These are phyloP conservation scores for Austroboletus rostrupii DNA, from an alignment of 1,284 basidiomycete species.

Conservation along the genomic window DNA sequence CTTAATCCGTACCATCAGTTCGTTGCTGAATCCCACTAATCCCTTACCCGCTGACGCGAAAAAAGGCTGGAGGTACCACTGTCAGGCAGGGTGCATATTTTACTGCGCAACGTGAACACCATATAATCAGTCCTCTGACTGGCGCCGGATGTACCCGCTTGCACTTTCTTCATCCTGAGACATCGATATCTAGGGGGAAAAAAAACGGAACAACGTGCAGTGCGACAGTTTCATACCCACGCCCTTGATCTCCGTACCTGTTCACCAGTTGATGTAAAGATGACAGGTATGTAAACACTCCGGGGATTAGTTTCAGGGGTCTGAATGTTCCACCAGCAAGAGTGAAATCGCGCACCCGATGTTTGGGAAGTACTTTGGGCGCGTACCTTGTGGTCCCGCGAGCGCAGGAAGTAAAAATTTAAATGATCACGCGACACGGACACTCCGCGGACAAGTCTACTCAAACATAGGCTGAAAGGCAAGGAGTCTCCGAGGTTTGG, in stretches of 20 bases:
- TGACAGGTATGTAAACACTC: conserved; percentile 62
- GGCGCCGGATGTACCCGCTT: neutral
- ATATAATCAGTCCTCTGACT: neutral
- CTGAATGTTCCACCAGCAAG: neutral
- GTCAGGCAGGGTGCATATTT: too few relatives aligned
- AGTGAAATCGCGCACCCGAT: neutral
- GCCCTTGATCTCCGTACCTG: neutral
- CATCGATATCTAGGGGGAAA: too few relatives aligned
- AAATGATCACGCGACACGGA: conserved; percentile 1
- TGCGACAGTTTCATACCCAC: neutral
- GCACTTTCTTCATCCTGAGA: neutral
- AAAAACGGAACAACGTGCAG: neutral
- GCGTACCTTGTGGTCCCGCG: neutral
- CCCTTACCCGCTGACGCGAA: too few relatives aligned
- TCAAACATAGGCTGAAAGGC: neutral
- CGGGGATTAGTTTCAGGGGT: conserved; percentile 13
- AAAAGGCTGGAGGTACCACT: too few relatives aligned
- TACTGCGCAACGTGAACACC: neutral
- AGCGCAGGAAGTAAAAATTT: conserved; percentile 5
- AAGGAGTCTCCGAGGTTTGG: neutral
- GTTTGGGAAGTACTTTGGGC: neutral
- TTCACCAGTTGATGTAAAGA: neutral
- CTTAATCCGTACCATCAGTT: too few relatives aligned
- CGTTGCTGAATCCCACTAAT: too few relatives aligned
- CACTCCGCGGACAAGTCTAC: neutral